These are phyloP conservation scores for Monosporozyma aerobia DNA, from an alignment of 805 yeast species.

Conservation along the genomic window DNA sequence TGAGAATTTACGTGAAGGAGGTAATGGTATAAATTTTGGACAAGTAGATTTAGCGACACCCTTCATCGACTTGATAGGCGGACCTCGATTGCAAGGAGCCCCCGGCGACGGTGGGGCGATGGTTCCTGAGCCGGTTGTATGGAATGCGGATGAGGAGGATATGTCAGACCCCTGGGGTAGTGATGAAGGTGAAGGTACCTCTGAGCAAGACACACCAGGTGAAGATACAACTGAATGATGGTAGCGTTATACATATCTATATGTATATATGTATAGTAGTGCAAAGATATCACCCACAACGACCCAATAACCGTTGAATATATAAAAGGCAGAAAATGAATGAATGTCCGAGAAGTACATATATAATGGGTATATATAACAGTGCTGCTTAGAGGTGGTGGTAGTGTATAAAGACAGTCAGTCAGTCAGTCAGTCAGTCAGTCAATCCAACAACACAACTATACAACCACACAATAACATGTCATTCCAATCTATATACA, in stretches of 20 bases:
- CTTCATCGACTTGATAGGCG: slow-evolving; percentile 14
- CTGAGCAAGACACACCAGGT: background rate
- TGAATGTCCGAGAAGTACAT: background rate
- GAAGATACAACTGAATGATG: background rate
- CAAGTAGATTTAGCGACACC: slow-evolving; percentile 14
- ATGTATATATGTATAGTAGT: background rate
- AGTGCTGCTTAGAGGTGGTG: too few species aligned
- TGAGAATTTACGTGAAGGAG: slow-evolving; percentile 18
- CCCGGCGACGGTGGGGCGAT: background rate
- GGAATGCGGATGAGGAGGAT: background rate
- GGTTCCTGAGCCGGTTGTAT: background rate
- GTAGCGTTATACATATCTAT: background rate
- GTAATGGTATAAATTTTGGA: slow-evolving; percentile 8
- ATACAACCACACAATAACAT: background rate
- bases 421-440: background rate
- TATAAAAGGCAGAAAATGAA: background rate
- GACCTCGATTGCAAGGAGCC: background rate
- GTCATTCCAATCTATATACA: slow-evolving; percentile 44
- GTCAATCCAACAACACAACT: too few species aligned
- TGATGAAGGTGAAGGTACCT: too few species aligned
- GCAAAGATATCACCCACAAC: background rate
- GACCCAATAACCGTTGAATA: slow-evolving; percentile 1
- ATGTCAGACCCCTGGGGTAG: too few species aligned
- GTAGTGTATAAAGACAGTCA: background rate
- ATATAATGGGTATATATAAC: background rate